Evolutionary conservation across 108 stramenopile genomes (phyloP).

Genomic region (Aureococcus anophagefferens): DNA sequence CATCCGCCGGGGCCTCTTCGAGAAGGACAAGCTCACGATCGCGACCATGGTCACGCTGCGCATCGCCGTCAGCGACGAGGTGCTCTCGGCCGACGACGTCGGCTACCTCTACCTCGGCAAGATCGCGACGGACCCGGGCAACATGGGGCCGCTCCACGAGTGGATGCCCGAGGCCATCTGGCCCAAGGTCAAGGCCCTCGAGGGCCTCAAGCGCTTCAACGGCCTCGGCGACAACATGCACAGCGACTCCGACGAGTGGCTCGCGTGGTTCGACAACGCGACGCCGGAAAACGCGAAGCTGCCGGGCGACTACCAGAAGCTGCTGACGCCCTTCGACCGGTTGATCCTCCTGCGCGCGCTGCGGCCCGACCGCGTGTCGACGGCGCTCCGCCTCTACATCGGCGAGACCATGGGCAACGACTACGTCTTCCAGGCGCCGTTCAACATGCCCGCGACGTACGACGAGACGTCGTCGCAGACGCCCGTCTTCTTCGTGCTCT

Average conservation of each 20-base stretch:
- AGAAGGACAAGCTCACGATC: conserved; percentile 62
- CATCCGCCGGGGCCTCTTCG: conserved; percentile 61
- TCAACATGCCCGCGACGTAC: conserved; percentile 54
- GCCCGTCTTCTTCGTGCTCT: conserved; percentile 68
- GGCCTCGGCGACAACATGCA: conserved; percentile 68
- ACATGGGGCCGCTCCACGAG: conserved; percentile 63
- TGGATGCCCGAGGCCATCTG: conserved; percentile 66
- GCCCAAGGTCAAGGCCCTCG: conserved; percentile 61
- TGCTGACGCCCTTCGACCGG: conserved; percentile 39
- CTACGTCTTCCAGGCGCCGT: conserved; percentile 55
- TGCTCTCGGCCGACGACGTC: conserved; percentile 45
- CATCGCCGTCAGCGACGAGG: conserved; percentile 54
- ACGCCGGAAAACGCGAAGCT: conserved; percentile 52
- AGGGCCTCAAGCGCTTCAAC: conserved; percentile 41
- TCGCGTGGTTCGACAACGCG: conserved; percentile 56
- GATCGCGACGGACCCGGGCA: conserved; percentile 47
- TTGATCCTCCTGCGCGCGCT: conserved; percentile 59
- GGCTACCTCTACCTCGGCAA: conserved; percentile 50
- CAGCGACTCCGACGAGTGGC: conserved; percentile 63
- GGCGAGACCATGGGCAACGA: conserved; percentile 45
- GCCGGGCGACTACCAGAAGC: conserved; percentile 58
- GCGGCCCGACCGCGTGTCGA: conserved; percentile 60
- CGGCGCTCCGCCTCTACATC: conserved; percentile 45
- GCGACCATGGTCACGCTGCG: conserved; percentile 57
- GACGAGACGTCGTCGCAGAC: conserved; percentile 47